A percentile compares a stretch with the other conserved stretches of the same genome.
phyloP scores from a whole-genome alignment of 2,329 filamentous ascomycete species.

The Beauveria medogensis region DNA sequence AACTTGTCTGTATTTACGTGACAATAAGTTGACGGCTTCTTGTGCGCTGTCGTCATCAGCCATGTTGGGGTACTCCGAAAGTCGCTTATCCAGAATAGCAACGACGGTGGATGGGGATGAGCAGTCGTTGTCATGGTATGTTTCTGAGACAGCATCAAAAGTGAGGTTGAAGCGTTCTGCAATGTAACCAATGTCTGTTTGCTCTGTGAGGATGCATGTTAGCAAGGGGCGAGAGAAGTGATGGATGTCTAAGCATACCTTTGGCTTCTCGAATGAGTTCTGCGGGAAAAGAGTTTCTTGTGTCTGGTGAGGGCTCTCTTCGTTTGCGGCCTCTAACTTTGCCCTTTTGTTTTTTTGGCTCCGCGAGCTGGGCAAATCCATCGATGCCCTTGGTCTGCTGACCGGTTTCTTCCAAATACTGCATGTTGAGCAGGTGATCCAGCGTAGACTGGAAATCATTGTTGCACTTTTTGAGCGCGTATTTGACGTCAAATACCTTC shows the following conservation, averaged over 20 bases:
- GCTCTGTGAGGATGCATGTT: conserved; percentile 16
- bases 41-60: conserved; percentile 21
- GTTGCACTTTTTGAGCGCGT: conserved; percentile 58
- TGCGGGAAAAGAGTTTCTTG: conserved; percentile 11
- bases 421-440: conserved; percentile 72
- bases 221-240: not conserved
- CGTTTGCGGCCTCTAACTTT: conserved; percentile 23
- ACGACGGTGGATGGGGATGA: conserved; percentile 34
- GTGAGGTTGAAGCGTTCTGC: conserved; percentile 35
- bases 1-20: conserved; percentile 32
- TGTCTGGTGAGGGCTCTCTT: conserved; percentile 18
- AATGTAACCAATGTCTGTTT: conserved; percentile 35
- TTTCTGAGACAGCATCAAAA: conserved; percentile 30
- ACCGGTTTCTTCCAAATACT: conserved; percentile 63
- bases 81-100: conserved; percentile 35
- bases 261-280: conserved; percentile 21
- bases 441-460: conserved; percentile 63
- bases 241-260: conserved; percentile 17
- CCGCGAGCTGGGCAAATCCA: conserved; percentile 58
- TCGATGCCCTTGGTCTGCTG: conserved; percentile 68
- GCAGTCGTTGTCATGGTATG: conserved; percentile 30
- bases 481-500: conserved; percentile 55
- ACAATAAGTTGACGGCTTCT: conserved; percentile 21
- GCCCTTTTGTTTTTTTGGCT: conserved; percentile 29
- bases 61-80: conserved; percentile 25